A percentile compares a stretch with the other conserved stretches of the same genome.
Conservation (phyloP, 2,329 filamentous ascomycete genomes). For the Byssothecium circinans region DNA sequence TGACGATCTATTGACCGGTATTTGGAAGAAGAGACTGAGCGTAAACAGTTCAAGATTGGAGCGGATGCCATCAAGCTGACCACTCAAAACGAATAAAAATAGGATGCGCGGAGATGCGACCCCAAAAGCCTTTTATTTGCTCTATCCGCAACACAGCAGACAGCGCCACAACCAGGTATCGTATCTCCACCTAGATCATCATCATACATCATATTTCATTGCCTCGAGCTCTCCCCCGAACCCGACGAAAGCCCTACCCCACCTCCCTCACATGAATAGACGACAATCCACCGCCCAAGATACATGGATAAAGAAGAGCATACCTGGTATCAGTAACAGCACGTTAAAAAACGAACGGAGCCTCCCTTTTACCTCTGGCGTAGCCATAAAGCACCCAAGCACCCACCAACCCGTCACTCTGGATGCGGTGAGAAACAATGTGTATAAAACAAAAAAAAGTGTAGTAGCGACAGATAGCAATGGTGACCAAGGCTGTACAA, state of each 20-base stretch:
- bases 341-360: background rate
- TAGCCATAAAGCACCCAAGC: background rate
- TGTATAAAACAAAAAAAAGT: background rate
- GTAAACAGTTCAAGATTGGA: no score
- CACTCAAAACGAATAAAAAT: background rate
- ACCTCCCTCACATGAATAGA: background rate
- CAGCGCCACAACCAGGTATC: background rate
- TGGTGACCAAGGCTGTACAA: no score
- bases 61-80: no score
- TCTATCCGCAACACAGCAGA: background rate
- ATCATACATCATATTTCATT: background rate
- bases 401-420: background rate
- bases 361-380: background rate
- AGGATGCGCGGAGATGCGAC: background rate
- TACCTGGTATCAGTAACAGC: constrained; percentile 1
- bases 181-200: background rate
- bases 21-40: no score
- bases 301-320: background rate
- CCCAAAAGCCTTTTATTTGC: background rate
- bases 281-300: background rate
- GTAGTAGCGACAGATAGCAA: constrained; percentile 4
- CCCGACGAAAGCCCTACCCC: background rate
- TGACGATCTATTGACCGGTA: no score
- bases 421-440: background rate
- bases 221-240: background rate